Evolutionary conservation across 2,329 filamentous ascomycete genomes (phyloP).

Genomic region (Aspergillus candidus): DNA sequence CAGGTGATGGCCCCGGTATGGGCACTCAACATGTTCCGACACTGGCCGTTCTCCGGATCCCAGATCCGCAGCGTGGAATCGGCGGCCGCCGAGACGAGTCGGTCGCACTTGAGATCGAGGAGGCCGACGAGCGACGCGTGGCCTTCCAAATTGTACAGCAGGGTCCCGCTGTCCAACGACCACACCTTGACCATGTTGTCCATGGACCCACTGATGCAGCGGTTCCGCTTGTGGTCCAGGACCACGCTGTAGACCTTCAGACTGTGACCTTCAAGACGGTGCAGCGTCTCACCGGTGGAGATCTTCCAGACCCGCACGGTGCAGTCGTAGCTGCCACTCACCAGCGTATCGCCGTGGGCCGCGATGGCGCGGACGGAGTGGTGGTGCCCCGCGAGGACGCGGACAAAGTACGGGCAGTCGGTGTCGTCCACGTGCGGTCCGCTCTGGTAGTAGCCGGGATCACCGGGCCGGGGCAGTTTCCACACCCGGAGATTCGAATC

Average conservation of each 20-base stretch:
- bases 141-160: constrained; percentile 84
- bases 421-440: constrained; percentile 64
- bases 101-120: constrained; percentile 80
- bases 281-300: constrained; percentile 81
- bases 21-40: constrained; percentile 81
- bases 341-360: constrained; percentile 88
- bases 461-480: constrained; percentile 78
- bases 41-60: constrained; percentile 89
- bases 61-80: constrained; percentile 94
- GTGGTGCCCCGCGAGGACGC: constrained; percentile 75
- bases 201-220: constrained; percentile 98
- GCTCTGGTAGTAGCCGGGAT: constrained; percentile 71
- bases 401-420: constrained; percentile 92
- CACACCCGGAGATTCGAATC: constrained; percentile 92
- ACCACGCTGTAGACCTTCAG: constrained; percentile 98
- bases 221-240: constrained; percentile 80
- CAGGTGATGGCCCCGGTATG: constrained; percentile 98
- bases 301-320: constrained; percentile 96
- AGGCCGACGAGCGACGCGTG: constrained; percentile 89
- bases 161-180: constrained; percentile 80
- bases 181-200: constrained; percentile 97
- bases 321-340: constrained; percentile 94
- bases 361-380: constrained; percentile 96
- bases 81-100: constrained; percentile 88
- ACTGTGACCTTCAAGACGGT: constrained; percentile 77